Conservation (phyloP, 225 moss, liverwort and hornwort genomes). For the Antitrichia curtipendula region DNA sequence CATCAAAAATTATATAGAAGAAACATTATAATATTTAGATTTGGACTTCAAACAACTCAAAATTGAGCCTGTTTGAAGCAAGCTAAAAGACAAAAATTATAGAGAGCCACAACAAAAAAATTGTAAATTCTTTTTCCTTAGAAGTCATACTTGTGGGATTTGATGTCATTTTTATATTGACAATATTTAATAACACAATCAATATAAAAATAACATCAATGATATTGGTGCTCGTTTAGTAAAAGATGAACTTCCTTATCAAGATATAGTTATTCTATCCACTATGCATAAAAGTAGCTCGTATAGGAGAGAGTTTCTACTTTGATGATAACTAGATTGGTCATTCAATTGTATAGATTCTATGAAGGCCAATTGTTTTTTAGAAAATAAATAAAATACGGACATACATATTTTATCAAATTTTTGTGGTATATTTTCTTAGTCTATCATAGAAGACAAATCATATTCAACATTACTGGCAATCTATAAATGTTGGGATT, state of each 20-base stretch:
- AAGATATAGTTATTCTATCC: background rate
- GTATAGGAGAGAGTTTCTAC: too few relatives aligned
- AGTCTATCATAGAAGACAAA: too few relatives aligned
- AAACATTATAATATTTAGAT: background rate
- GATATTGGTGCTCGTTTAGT: background rate
- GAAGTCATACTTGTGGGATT: conserved; percentile 7
- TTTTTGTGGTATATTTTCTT: too few relatives aligned
- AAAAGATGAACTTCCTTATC: background rate
- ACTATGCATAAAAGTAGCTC: too few relatives aligned
- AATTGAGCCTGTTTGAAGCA: background rate
- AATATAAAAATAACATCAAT: background rate
- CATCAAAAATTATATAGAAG: background rate
- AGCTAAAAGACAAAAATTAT: background rate
- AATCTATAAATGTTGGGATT: too few relatives aligned
- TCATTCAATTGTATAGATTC: too few relatives aligned
- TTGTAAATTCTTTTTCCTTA: background rate
- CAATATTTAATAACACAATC: too few relatives aligned
- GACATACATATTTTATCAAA: too few relatives aligned
- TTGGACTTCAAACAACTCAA: background rate
- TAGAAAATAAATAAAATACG: too few relatives aligned
- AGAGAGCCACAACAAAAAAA: background rate
- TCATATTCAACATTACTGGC: too few relatives aligned
- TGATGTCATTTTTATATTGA: conserved; percentile 3
- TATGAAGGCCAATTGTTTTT: too few relatives aligned
- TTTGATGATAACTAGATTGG: too few relatives aligned